Evolutionary conservation across 371 early-diverging fungal species (phyloP).

Genomic region (Syncephalastrum monosporum): DNA sequence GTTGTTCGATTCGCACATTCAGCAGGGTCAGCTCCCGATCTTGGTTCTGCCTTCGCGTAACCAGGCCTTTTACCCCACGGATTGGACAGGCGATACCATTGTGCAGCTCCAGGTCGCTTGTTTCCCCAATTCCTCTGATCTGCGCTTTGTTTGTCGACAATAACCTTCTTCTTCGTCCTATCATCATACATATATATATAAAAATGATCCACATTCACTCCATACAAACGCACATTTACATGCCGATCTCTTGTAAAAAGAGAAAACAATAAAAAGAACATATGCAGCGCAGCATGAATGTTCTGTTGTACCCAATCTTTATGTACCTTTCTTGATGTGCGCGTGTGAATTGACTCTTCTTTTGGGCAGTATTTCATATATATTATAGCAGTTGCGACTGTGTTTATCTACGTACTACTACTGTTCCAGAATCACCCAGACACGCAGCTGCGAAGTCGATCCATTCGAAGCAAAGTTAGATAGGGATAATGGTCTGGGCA

Average conservation of each 20-base stretch:
- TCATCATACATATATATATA: constrained; percentile 3
- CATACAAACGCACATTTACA: background rate
- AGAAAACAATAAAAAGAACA: background rate
- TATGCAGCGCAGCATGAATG: background rate
- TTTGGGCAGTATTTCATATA: no score
- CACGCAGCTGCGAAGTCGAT: no score
- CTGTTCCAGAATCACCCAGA: no score
- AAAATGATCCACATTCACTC: background rate
- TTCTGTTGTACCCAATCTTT: no score
- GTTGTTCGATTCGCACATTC: constrained; percentile 30
- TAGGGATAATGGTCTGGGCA: no score
- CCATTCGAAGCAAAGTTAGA: no score
- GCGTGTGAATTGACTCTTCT: no score
- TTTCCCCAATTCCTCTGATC: constrained; percentile 9
- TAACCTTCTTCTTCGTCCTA: no score
- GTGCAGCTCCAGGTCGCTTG: constrained; percentile 12
- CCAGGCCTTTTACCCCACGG: constrained; percentile 22
- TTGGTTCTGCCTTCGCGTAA: constrained; percentile 15
- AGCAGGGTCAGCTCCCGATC: constrained; percentile 23
- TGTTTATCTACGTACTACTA: no score
- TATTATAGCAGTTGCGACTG: no score
- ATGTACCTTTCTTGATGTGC: no score
- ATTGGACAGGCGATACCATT: constrained; percentile 9
- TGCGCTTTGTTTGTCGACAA: constrained; percentile 14
- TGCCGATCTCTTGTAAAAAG: background rate